Evolutionary conservation across 805 yeast genomes (phyloP), one percentile per base, ranked within the genome.

Genomic region (Lipomyces oligophaga): DNA sequence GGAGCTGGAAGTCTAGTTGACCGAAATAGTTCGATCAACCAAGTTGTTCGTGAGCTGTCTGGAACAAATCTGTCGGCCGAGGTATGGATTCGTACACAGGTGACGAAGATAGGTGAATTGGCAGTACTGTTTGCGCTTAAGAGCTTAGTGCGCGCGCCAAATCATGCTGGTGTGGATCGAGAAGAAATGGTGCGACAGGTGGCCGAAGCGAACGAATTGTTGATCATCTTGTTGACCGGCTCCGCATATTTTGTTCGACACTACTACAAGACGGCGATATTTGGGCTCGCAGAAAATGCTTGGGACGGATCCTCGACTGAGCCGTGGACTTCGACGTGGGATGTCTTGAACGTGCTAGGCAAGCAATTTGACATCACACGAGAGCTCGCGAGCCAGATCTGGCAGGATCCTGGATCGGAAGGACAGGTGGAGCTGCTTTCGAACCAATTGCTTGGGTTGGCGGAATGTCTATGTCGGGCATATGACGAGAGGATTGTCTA

Each of bases 401-500:
- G 56, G 56, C 45, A 46, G 13, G 21, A 16, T 11, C 34, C 43
- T 5, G 44, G 34, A 26, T 51, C 38, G 11, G 41, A 43, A 1
- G 16, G 38, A 4, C 57, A 58, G 15, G 8, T 32, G 10, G 45
- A 49, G 24, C 31, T 33, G 27, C 34, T 63, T 1, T 47, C 58
- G 6, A 49, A 45, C 10, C 61, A 60, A 15, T 53, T 74, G 16
- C 66, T 71, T 3, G 54, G 58, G 4, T 47, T 76, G 4, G 66
- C 69, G 0, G 74, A 74, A 47, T 57, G 69, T 3, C 56, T 76
- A 18, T 76, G 76, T 45, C 71, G 71, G 34, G 45, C 59, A 18
- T 63, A 55, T 34, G 42, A 50, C 4, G 54, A 49, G 26, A 53
- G 60, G 31, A 48, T 54, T 7, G 28, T 30, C 16, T 54, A 38